Conservation (phyloP, 106 monocot species). For the Agapanthus africanus region DNA sequence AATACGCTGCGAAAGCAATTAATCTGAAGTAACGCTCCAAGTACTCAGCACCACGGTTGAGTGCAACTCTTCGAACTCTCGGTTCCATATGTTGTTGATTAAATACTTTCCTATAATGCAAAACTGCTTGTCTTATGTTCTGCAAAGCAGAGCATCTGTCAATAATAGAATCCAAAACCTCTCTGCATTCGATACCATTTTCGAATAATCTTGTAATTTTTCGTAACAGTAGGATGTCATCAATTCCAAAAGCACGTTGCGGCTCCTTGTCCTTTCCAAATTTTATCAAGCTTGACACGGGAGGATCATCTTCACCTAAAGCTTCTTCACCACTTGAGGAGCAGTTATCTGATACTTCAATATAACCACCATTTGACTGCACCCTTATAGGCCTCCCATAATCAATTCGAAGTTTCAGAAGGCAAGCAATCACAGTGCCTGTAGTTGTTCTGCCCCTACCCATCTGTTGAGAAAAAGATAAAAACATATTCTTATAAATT, state of each 20-base stretch:
- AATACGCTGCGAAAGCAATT: conserved; percentile 94
- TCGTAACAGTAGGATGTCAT: conserved; percentile 73
- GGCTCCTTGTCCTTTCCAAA: conserved; percentile 22
- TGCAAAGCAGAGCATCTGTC: conserved; percentile 92
- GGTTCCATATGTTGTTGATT: conserved; percentile 91
- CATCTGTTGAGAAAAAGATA: conserved; percentile 50
- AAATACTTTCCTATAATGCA: conserved; percentile 78
- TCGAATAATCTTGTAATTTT: conserved; percentile 93
- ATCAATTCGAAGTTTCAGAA: conserved; percentile 79
- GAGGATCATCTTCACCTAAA: conserved; percentile 23
- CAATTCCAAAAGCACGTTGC: conserved; percentile 59
- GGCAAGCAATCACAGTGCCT: conserved; percentile 95
- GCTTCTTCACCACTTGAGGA: conserved; percentile 74
- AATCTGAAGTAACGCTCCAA: conserved; percentile 91
- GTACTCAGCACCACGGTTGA: conserved; percentile 95
- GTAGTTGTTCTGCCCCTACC: conserved; percentile 97
- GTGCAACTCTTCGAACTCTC: conserved; percentile 83
- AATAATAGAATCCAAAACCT: conserved; percentile 82
- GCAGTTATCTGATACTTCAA: conserved; percentile 28
- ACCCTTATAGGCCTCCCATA: conserved; percentile 76
- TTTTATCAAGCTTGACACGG: conserved; percentile 20
- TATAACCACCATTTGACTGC: conserved; percentile 20
- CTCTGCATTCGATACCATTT: conserved; percentile 87
- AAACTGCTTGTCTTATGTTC: conserved; percentile 91
- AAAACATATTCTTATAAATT: background rate